Evolutionary conservation across 1,284 basidiomycete genomes (phyloP), one percentile per base, ranked within the genome.

Genomic region (Sanguinoderma infundibulare): DNA sequence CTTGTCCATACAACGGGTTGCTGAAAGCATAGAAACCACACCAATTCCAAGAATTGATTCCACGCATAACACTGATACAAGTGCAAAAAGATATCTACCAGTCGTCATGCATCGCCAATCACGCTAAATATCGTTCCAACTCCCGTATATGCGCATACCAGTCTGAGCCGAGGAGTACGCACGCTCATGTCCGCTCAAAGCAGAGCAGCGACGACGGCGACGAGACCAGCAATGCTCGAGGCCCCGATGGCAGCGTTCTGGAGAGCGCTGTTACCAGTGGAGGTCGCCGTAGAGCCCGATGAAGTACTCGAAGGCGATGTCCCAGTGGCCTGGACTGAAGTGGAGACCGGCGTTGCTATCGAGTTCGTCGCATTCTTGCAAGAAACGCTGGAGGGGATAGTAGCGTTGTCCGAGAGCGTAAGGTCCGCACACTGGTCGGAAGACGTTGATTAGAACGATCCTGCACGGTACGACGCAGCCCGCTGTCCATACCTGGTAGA

Each of bases 391-490:
- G 67, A 65, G 7, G 73, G 70, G n/a, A 73, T 76, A 10, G 75
- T 79, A 65, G 79, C 79, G 52, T n/a, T 62, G 67, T 75, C 79
- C 53, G 77, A 81, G 32, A 94, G 78, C 7, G 87, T 84, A 55
- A 94, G 73, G 74, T 94, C 91, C 49, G 90, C 81, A 70, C 91
- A 93, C 86, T 90, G 62, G 2, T 38, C 7, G 44, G 39, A 5
- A 39, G 15, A 32, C 24, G 15, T 32, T n/a, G 34, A 24, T 50
- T 10, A 64, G 55, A 17, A 30, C 22, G 6, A 30, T 2, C 9
- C 44, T 47, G 12, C 20, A n/a, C 4, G 10, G 8, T n/a, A 12
- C 6, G 15, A 30, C 20, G 39, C 32, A 34, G 15, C 30, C 8
- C 24, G 30, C 39, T 14, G 24, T 17, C 68, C 75, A 30, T 67